These are phyloP conservation scores for Piromyces sp. DNA, from an alignment of 192 early-diverging fungal species.

Conservation along the genomic window DNA sequence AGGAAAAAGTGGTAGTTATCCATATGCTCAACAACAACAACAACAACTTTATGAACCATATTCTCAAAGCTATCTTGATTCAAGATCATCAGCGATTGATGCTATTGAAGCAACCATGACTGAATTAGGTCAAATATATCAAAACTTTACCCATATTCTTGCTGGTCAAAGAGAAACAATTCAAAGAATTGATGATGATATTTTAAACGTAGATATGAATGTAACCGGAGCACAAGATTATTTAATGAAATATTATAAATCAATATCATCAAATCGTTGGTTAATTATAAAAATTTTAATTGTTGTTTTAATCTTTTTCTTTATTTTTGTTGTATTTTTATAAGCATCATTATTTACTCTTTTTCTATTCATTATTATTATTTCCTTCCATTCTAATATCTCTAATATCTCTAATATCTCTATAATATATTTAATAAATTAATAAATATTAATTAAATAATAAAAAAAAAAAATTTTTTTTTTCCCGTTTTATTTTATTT, in stretches of 20 bases:
- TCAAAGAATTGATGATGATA: constrained; percentile 74
- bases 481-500: too few species aligned
- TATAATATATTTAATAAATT: too few species aligned
- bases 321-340: constrained; percentile 43
- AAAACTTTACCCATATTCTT: not conserved
- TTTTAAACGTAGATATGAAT: constrained; percentile 79
- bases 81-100: constrained; percentile 75
- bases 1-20: not conserved
- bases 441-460: too few species aligned
- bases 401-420: too few species aligned
- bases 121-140: constrained; percentile 35
- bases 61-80: constrained; percentile 33
- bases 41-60: not conserved
- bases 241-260: constrained; percentile 79
- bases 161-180: not conserved
- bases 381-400: too few species aligned
- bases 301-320: constrained; percentile 70
- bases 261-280: constrained; percentile 83
- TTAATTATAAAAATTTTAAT: constrained; percentile 90
- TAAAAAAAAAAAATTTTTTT: too few species aligned
- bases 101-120: constrained; percentile 94
- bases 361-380: too few species aligned
- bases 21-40: not conserved
- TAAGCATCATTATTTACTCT: not conserved
- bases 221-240: constrained; percentile 77